Base-by-base conservation (phyloP, 2,329 filamentous ascomycete genomes). In the Purpureocillium takamizusanense region DNA sequence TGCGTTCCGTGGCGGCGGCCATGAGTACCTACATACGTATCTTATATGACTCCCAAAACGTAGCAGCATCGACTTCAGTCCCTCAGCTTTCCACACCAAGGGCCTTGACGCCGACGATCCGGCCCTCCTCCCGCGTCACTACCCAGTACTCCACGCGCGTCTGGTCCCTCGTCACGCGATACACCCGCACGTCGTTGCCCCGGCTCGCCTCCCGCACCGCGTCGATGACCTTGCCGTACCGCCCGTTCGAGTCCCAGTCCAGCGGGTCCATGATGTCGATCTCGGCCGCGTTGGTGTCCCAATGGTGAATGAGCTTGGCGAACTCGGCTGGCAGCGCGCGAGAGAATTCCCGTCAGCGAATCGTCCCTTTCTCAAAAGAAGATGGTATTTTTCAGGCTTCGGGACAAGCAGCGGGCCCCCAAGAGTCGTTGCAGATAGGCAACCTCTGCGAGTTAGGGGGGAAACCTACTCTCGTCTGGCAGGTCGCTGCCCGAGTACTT, bases 81-180 rank as follows among this genome's bases (percentile, higher is more conserved):
- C 3, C 35, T 48, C 40, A 48, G 37, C 46, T 62, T 70, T 95
- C 88, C 45, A 94, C 70, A 18, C 82, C 77, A 62, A 86, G 65
- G 10, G 82, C 85, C 70, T 86, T 90, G 40, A 83, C 70, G 12
- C 89, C 89, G 7, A 95, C 78, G 42, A 95, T 52, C 61, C 70
- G 74, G 14, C 69, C 72, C 11, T 70, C 72, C 36, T 72, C 63
- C 62, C 51, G 81, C 71, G 48, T 83, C 57, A 95, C 65, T 42
- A 95, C 66, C 73, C 81, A 95, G 60, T 94, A 94, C 62, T 94
- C 85, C 12, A 72, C 70, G 54, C 82, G 73, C 18, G 79, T 76
- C 11, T 67, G 66, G 33, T 74, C 78, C 50, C 76, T 67, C 42
- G 70, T 65, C 8, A 94, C 77, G 38, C 75, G 69, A 53, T 92